Evolutionary conservation across 176 grass and related monocot species (phyloP), one percentile per base, ranked within the genome.

Genomic region (Musa schizocarpa): DNA sequence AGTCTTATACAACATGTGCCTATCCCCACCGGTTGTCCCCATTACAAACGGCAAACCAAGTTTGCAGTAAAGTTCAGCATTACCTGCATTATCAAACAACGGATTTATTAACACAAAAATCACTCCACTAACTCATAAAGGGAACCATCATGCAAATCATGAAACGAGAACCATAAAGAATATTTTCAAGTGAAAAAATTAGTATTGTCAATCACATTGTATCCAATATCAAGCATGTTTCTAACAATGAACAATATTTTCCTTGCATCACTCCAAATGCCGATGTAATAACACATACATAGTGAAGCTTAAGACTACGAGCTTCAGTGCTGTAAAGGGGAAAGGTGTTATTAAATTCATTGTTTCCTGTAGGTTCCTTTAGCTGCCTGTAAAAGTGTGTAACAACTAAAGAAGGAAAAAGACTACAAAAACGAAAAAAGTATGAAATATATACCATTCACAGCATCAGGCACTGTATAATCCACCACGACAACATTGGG

Each of bases 1-100:
- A 20, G 95, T 81, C 86, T 87, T 89, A 51, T 91, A 84, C 19
- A 94, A 82, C 80, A 82, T 67, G 55, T 86, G n/a, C 65, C 58
- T 82, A 50, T 99, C 73, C 69, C 90, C 95, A 11, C 90, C 95
- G 63, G 88, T 91, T 87, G 95, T 99, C 71, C 88, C 95, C 95
- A 99, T 91, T 59, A 99, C 88, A 94, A 94, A 99, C 22, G 90
- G 86, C 74, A 99, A 81, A 64, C 95, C 90, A 73, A 94, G 63
- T 58, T 99, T 91, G 85, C 95, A 99, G 76, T 94, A 98, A 78
- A 94, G 80, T 20, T 99, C 86, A 62, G 84, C 84, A 75, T 94
- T 93, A 73, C 13, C 93, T 90, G 67, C 63, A 87, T 51, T 76
- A 85, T 53, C 19, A 59, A 81, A 80, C 16, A 76, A 43, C 1